Base-by-base conservation (phyloP, 2,329 filamentous ascomycete species). In the Cladophialophora immunda region DNA sequence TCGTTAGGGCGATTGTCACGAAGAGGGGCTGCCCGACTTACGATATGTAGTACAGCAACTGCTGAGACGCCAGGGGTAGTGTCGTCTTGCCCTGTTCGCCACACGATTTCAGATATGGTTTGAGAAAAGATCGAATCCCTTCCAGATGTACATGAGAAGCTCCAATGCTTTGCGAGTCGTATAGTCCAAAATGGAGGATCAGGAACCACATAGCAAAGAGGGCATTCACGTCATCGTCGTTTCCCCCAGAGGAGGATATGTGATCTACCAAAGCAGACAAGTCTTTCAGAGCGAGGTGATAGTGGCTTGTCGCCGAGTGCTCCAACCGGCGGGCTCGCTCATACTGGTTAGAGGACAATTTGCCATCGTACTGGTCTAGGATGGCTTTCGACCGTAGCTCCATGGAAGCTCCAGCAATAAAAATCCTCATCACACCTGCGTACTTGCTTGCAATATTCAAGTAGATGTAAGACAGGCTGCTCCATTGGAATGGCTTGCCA, bases 391-490 rank as follows among this genome's bases (percentile, higher is more conserved):
- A 75, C 62, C 79, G 71, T 75, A 79, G 78, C 36, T 79, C 78
- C 57, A 72, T 78, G 3, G 77, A 76, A 1, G 77, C 75, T 11
- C 78, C 62, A 1, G 78, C 78, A 27, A 79, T 65, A n/a, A 79
- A 77, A 76, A 79, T 78, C 17, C 78, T 75, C 78, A 79, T 79
- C 22, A 79, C 77, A 13, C 78, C 74, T 41, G 75, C 77, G 68
- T 75, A 78, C 3, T 73, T 73, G 6, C 73, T 66, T 4, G 78
- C 78, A 2, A 77, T 77, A 1, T 76, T 74, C 58, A 76, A 73
- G 56, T 79, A 79, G 1, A 79, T 71, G 58, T 78, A 79, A 22
- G 73, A 74, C 58, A 79, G 73, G 60, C 74, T 76, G 66, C 77
- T 79, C 78, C 78, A 79, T 34, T 74, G 67, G 75, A 76, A 79